Evolutionary conservation across 83 land plant species (phyloP).

Genomic region (Larix sibirica): DNA sequence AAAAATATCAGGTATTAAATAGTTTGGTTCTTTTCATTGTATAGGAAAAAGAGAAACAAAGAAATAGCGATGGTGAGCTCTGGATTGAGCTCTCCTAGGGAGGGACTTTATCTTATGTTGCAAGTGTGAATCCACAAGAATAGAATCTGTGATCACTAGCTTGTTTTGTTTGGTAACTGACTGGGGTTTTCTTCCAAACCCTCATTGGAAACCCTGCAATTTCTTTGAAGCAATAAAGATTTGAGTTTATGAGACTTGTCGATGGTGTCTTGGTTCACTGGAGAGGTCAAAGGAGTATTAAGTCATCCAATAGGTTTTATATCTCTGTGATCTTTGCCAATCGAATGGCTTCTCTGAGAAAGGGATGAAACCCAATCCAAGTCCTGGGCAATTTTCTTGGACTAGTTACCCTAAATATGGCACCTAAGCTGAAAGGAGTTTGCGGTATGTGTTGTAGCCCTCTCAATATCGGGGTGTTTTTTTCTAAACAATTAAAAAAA

Average conservation of each 20-base stretch:
- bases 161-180: not conserved
- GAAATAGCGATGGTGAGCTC: not conserved
- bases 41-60: not conserved
- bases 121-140: too few relatives aligned
- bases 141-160: not conserved
- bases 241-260: not conserved
- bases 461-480: too few relatives aligned
- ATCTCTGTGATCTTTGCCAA: not conserved
- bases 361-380: not conserved
- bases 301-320: not conserved
- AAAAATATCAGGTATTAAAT: not conserved
- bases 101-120: not conserved
- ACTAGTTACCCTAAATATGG: too few relatives aligned
- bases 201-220: not conserved
- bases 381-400: not conserved
- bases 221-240: not conserved
- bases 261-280: not conserved
- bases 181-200: not conserved
- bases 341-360: not conserved
- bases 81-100: not conserved
- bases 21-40: not conserved
- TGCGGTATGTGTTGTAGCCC: too few relatives aligned
- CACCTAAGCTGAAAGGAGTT: too few relatives aligned
- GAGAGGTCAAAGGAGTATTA: too few relatives aligned
- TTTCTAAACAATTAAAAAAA: too few relatives aligned